Base-by-base conservation (phyloP, 2,329 filamentous ascomycete genomes). In the Fusarium sp. region DNA sequence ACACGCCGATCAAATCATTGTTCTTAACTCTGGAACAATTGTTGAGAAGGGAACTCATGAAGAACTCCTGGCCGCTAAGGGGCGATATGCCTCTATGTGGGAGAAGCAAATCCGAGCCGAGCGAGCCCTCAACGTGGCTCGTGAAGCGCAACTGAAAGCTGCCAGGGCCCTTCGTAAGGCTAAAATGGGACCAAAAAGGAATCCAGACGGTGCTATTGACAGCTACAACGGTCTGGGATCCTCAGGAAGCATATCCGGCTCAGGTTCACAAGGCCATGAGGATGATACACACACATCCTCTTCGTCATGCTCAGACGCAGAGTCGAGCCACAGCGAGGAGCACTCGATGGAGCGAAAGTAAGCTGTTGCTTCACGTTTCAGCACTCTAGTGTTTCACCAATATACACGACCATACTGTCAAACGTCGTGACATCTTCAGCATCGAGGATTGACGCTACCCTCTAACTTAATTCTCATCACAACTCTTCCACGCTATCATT, bases 81-180 rank as follows among this genome's bases (percentile, higher is more conserved):
- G 94, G 18, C 90, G 91, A 68, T 97, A 97, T 79, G 89, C 90
- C 16, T 91, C 91, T 68, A 95, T 97, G 90, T 97, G 95, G 95
- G 90, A 92, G 72, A 96, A 95, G 82, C 95, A 97, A 81, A 95
- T 93, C 71, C 89, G 92, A 68, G 93, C 93, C 4, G 92, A 95
- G 79, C 88, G 88, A 72, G 93, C 92, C 16, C 71, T 83, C 59
- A 78, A 80, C 49, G 80, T 77, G 35, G 82, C 82, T 52, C 78
- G 80, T 28, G 79, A 81, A 68, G 82, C 82, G 30, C 81, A 82
- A 28, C 60, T 80, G 42, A 82, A 80, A 67, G 82, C 82, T 8
- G 78, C 80, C 21, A 77, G 76, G 57, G 82, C 81, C 11, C 73
- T 89, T 73, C 84, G 85, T 60, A 84, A 86, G 69, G 87, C 87